Evolutionary conservation across 768 basidiomycete genomes (phyloP), one percentile per base, ranked within the genome.

Genomic region (Amyloporia xantha): DNA sequence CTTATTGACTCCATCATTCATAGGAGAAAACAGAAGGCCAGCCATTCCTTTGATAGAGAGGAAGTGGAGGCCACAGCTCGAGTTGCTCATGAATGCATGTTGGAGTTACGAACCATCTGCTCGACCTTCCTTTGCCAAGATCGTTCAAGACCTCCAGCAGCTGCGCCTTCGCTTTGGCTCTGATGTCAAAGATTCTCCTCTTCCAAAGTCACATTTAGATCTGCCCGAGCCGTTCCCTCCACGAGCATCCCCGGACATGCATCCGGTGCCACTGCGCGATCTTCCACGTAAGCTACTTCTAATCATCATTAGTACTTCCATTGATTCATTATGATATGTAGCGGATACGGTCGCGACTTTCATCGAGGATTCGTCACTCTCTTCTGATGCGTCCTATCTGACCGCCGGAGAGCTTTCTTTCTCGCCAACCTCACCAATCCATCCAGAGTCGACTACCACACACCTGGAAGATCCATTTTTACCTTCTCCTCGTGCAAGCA

Each of bases 101-200:
- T 90, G 86, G 86, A 63, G 71, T 39, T 68, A 65, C 2, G 70
- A 78, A 44, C 77, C 83, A 1, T 55, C 59, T 5, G 50, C 57
- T n/a, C 74, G 86, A 0, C 78, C 80, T 3, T 51, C 70, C 0
- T 89, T 88, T 57, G 61, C 68, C 15, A 57, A 66, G 23, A 67
- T 85, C 23, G 74, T 75, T 2, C 52, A 59, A 5, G 71, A 71
- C 12, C 55, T 86, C 45, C 71, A 74, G 56, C 63, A 59, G 24
- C 57, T 82, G 26, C 70, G 76, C 41, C 70, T 65, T 36, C 66
- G 57, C n/a, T 64, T 60, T 19, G 74, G 70, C 2, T 58, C 61
- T 20, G 62, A 62, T 38, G 58, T 56, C 12, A 57, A 62, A 46
- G 68, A 69, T 21, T 68, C 73, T 33, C 66, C 64, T 36, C 60